phyloP scores from a whole-genome alignment of 192 early-diverging fungal species.

The Geranomyces michiganensis region DNA sequence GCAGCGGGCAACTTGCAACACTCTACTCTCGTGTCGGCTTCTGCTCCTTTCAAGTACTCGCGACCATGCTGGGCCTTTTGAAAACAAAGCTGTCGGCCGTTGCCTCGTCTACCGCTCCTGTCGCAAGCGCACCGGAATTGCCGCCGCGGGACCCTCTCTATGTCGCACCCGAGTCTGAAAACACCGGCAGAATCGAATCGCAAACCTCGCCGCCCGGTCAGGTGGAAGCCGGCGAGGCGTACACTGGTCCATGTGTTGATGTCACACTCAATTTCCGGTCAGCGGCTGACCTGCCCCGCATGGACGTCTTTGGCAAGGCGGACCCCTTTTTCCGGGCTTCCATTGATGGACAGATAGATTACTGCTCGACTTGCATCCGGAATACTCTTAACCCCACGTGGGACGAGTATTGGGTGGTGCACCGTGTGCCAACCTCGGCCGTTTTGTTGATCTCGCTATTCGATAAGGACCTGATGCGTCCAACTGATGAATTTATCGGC shows the following conservation, averaged over 20 bases:
- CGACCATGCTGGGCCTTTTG: too few species aligned
- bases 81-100: neutral
- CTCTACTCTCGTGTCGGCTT: too few species aligned
- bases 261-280: neutral
- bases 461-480: constrained; percentile 5
- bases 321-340: constrained; percentile 28
- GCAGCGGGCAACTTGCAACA: too few species aligned
- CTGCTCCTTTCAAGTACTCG: too few species aligned
- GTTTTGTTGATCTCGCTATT: constrained; percentile 3
- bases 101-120: neutral
- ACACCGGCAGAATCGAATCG: neutral
- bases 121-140: neutral
- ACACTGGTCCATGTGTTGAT: neutral
- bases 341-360: constrained; percentile 11
- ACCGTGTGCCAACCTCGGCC: constrained; percentile 9
- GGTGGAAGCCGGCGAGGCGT: neutral
- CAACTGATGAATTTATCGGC: constrained; percentile 16
- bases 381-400: constrained; percentile 25
- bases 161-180: neutral
- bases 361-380: constrained; percentile 20
- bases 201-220: neutral
- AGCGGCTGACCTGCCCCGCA: constrained; percentile 19
- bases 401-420: constrained; percentile 20
- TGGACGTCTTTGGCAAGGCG: constrained; percentile 23
- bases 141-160: neutral